Evolutionary conservation across 768 basidiomycete genomes (phyloP).

Genomic region (Podaxis sp.): DNA sequence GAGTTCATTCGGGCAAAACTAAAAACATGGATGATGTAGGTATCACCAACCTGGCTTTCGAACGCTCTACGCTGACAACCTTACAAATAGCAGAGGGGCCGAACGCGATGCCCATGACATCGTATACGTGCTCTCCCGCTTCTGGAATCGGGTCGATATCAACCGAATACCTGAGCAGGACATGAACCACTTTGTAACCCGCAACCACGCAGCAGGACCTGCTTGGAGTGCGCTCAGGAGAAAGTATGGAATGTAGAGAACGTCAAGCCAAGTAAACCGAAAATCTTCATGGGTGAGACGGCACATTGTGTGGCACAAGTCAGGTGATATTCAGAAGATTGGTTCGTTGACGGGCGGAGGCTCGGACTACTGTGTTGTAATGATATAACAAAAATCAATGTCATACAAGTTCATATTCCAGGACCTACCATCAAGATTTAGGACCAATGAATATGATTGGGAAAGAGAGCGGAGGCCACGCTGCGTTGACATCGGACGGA

Average conservation of each 20-base stretch:
- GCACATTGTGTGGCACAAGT: background rate
- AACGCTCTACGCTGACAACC: slow-evolving; percentile 15
- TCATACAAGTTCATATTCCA: slow-evolving; percentile 7
- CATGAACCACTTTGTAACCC: slow-evolving; percentile 73
- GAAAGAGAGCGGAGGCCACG: background rate
- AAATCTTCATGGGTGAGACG: background rate
- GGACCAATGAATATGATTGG: background rate
- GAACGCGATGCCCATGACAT: slow-evolving; percentile 82
- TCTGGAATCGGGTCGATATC: slow-evolving; percentile 82
- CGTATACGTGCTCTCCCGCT: slow-evolving; percentile 62
- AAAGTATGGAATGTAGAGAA: slow-evolving; percentile 61
- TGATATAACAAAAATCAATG: slow-evolving; percentile 11
- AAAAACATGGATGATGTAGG: slow-evolving; percentile 80
- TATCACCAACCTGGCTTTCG: slow-evolving; percentile 18
- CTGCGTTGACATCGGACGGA: background rate
- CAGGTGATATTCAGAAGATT: slow-evolving; percentile 8
- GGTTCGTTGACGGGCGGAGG: slow-evolving; percentile 1
- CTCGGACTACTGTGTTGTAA: slow-evolving; percentile 10
- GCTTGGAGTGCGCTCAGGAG: slow-evolving; percentile 75
- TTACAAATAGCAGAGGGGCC: slow-evolving; percentile 52
- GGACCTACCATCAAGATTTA: background rate
- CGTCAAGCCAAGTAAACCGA: background rate
- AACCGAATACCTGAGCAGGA: slow-evolving; percentile 85
- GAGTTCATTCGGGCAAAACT: slow-evolving; percentile 87
- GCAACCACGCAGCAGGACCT: slow-evolving; percentile 57